Evolutionary conservation across 257 asterid genomes (phyloP).

Genomic region (Przewalskia tangutica): DNA sequence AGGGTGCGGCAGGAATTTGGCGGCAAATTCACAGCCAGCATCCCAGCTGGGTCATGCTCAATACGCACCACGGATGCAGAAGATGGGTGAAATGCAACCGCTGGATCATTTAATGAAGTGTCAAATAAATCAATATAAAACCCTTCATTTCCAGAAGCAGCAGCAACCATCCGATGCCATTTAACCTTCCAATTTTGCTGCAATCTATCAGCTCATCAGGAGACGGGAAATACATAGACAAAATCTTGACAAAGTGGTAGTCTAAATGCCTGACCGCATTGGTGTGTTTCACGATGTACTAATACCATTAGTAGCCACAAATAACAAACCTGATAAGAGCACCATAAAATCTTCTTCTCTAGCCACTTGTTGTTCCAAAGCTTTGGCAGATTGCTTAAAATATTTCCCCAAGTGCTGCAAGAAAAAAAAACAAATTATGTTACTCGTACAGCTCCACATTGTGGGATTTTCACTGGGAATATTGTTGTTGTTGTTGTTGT

Average conservation of each 20-base stretch:
- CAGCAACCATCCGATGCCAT: constrained; percentile 79
- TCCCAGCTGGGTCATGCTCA: constrained; percentile 93
- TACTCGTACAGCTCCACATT: not conserved
- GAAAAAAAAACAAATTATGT: not conserved
- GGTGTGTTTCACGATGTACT: not conserved
- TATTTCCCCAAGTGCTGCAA: constrained; percentile 87
- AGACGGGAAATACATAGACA: constrained; percentile 5
- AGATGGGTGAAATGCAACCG: constrained; percentile 68
- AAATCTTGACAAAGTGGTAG: not conserved
- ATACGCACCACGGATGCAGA: constrained; percentile 62
- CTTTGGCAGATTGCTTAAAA: constrained; percentile 90
- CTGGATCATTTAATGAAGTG: constrained; percentile 66
- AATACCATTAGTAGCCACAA: not conserved
- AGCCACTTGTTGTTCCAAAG: constrained; percentile 69
- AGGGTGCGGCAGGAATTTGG: constrained; percentile 67
- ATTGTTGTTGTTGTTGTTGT: too few species aligned
- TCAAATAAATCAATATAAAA: constrained; percentile 85
- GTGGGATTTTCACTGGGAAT: too few species aligned
- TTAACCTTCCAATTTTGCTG: constrained; percentile 98
- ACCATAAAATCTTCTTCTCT: constrained; percentile 96
- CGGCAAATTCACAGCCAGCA: constrained; percentile 84
- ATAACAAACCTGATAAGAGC: constrained; percentile 77
- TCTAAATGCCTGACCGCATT: not conserved
- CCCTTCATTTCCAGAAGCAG: constrained; percentile 95
- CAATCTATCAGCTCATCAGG: constrained; percentile 46